Evolutionary conservation across 371 early-diverging fungal genomes (phyloP).

Genomic region (Rhizopus delemar): DNA sequence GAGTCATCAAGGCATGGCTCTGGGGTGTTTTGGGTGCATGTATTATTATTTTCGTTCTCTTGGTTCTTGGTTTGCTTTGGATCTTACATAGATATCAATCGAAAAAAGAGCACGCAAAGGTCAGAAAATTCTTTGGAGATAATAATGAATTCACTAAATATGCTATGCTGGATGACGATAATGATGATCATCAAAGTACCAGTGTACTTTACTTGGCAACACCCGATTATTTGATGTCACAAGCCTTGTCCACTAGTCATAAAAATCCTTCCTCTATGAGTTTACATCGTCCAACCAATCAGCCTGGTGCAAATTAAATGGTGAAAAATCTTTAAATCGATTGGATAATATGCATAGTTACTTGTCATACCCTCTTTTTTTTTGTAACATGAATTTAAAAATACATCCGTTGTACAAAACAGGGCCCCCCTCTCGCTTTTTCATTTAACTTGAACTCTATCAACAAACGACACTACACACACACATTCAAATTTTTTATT

Average conservation of each 20-base stretch:
- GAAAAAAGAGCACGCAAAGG: conserved; percentile 44
- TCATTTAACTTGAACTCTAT: too few species aligned
- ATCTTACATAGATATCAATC: conserved; percentile 51
- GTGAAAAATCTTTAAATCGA: too few species aligned
- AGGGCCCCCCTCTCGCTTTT: too few species aligned
- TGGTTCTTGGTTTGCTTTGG: conserved; percentile 36
- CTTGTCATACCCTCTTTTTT: too few species aligned
- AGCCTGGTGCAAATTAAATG: too few species aligned
- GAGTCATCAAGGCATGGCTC: conserved; percentile 36
- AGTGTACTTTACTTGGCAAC: conserved; percentile 23
- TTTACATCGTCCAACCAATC: not conserved
- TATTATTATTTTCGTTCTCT: conserved; percentile 37
- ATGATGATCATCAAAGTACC: conserved; percentile 6
- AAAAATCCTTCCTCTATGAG: not conserved
- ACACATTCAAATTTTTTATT: not conserved
- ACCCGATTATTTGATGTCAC: conserved; percentile 25
- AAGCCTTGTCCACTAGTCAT: conserved; percentile 10
- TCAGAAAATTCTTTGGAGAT: conserved; percentile 43
- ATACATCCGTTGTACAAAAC: too few species aligned
- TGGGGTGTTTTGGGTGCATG: conserved; percentile 45
- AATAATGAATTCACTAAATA: conserved; percentile 47
- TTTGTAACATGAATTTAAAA: too few species aligned
- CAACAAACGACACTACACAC: too few species aligned
- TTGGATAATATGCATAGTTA: too few species aligned
- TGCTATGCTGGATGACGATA: conserved; percentile 36